These are phyloP conservation scores for Penicillium sp. DNA, from an alignment of 2,329 filamentous ascomycete species.

Conservation along the genomic window DNA sequence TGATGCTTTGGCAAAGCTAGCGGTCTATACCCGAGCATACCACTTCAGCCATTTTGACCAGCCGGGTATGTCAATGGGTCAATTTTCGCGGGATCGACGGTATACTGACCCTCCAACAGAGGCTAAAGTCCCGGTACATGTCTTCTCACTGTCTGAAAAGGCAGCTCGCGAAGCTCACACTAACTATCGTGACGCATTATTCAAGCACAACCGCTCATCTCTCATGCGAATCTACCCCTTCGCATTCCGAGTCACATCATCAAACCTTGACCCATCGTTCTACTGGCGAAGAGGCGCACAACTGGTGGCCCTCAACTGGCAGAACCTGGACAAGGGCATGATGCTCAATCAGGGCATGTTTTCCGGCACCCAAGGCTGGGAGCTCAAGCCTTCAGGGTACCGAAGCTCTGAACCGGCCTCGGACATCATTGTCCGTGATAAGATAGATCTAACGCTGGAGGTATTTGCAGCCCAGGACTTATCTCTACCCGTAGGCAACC, in stretches of 20 bases:
- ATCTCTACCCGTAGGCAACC: conserved; percentile 59
- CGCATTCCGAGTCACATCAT: conserved; percentile 75
- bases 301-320: conserved; percentile 91
- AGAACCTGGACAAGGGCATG: conserved; percentile 85
- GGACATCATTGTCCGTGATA: conserved; percentile 48
- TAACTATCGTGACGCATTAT: conserved; percentile 58
- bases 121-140: conserved; percentile 56
- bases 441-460: conserved; percentile 66
- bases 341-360: conserved; percentile 97
- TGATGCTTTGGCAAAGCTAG: conserved; percentile 67
- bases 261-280: conserved; percentile 77
- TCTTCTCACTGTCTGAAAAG: conserved; percentile 63
- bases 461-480: conserved; percentile 75
- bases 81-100: not conserved
- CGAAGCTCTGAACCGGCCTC: conserved; percentile 42
- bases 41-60: conserved; percentile 72
- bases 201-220: conserved; percentile 76
- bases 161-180: conserved; percentile 63
- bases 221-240: conserved; percentile 89
- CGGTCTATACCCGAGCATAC: conserved; percentile 82
- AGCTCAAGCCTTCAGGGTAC: conserved; percentile 77
- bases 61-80: conserved; percentile 49
- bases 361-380: conserved; percentile 74
- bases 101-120: conserved; percentile 28
- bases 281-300: conserved; percentile 90